Evolutionary conservation across 352 stramenopile species (phyloP).

Genomic region (Phytophthora europaea): DNA sequence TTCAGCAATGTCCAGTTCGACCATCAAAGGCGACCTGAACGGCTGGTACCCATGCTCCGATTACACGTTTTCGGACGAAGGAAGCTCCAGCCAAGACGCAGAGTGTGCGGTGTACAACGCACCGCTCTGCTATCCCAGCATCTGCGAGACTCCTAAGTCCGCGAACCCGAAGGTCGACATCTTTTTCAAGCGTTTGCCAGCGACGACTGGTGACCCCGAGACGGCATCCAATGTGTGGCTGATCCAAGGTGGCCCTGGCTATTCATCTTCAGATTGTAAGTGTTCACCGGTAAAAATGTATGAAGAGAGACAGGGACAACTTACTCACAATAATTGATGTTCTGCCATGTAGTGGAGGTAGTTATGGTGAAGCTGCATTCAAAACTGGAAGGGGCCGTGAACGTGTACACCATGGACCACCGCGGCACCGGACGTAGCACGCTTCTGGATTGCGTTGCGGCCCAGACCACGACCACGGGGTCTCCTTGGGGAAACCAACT

Average conservation of each 20-base stretch:
- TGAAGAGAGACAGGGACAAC: too few species aligned
- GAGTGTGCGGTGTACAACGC: slow-evolving; percentile 49
- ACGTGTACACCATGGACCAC: slow-evolving; percentile 62
- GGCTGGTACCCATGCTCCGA: slow-evolving; percentile 43
- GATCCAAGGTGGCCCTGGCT: slow-evolving; percentile 49
- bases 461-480: slow-evolving; percentile 33
- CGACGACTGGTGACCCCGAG: slow-evolving; percentile 2
- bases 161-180: slow-evolving; percentile 22
- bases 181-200: slow-evolving; percentile 18
- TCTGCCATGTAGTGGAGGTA: slow-evolving; percentile 43
- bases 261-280: slow-evolving; percentile 45
- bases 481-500: slow-evolving; percentile 30
- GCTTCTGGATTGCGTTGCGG: slow-evolving; percentile 18
- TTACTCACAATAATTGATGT: neutral
- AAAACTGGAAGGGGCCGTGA: slow-evolving; percentile 41
- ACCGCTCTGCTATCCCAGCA: slow-evolving; percentile 47
- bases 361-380: slow-evolving; percentile 44
- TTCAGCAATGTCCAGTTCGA: slow-evolving; percentile 2
- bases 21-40: slow-evolving; percentile 13
- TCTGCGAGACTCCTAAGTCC: slow-evolving; percentile 32
- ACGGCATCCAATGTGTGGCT: slow-evolving; percentile 48
- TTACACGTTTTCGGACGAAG: slow-evolving; percentile 21
- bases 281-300: too few species aligned
- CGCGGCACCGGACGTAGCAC: slow-evolving; percentile 45
- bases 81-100: slow-evolving; percentile 7